Evolutionary conservation across 2,329 filamentous ascomycete genomes (phyloP), one percentile per base, ranked within the genome.

Genomic region (Cladosporium sp.): DNA sequence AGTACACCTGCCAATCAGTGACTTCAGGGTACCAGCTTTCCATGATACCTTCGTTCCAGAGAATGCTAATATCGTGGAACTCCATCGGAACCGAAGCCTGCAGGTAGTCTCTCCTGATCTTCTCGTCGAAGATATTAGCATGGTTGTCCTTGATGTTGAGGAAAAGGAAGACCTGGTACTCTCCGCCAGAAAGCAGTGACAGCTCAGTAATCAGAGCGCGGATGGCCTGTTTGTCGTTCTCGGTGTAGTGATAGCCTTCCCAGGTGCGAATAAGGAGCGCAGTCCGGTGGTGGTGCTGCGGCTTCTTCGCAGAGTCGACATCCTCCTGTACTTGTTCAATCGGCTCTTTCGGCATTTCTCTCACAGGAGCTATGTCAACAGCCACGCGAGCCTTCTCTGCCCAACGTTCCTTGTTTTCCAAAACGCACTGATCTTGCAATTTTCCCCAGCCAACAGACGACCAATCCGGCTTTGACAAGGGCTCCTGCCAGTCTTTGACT

Each of bases 391-490:
- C 70, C 19, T 60, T 58, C 1, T 66, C 66, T 6, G 60, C 59
- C 54, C 63, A 93, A 17, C 89, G 80, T 32, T 79, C 78, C 51
- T 78, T 74, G 68, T 95, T 95, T 57, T 73, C 76, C 56, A 78
- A 68, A 1, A 83, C 65, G 61, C 88, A 93, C 22, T 78, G 69
- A 45, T 81, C 72, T 64, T 92, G 87, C 15, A 92, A 71, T 24
- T 78, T 69, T 13, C 84, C 84, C 88, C 88, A 93, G 55, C 81
- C 77, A 27, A 89, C 78, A 20, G 74, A 71, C 22, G 79, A 73
- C 84, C 86, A 90, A 18, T 82, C 71, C 7, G 81, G 67, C 9
- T 56, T 57, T 43, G 62, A 27, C 53, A 64, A 53, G 66, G 68
- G 54, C 20, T 53, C 44, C 29, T 58, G 47, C 71, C 71, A 74